Conservation (phyloP, 306 rosid species). For the Cucumis hystrix region DNA sequence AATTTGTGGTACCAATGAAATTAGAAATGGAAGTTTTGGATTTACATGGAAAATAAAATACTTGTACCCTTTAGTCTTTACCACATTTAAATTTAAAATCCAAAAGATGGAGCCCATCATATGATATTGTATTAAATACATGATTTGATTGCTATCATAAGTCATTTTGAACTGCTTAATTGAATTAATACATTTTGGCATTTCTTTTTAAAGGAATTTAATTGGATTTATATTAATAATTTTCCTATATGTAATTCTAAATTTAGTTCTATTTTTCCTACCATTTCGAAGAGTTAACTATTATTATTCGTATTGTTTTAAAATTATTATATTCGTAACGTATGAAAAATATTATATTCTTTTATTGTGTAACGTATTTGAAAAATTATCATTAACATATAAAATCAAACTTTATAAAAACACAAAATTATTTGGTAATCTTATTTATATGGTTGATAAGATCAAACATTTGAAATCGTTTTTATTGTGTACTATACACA, state of each 20-base stretch:
- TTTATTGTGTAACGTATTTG: too few relatives aligned
- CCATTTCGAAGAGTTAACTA: too few relatives aligned
- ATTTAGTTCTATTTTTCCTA: too few relatives aligned
- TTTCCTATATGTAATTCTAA: too few relatives aligned
- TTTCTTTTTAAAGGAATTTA: neutral
- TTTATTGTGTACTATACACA: too few relatives aligned
- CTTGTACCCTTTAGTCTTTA: neutral
- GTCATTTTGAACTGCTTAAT: neutral
- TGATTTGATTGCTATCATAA: neutral
- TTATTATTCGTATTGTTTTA: too few relatives aligned
- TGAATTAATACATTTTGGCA: neutral
- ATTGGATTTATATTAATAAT: too few relatives aligned
- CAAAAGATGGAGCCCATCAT: neutral
- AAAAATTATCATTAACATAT: neutral
- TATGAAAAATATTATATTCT: too few relatives aligned
- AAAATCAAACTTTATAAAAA: neutral
- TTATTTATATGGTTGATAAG: neutral
- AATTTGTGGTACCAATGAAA: neutral
- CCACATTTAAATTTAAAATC: neutral
- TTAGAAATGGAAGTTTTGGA: neutral
- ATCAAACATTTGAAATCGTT: neutral
- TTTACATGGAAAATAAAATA: neutral
- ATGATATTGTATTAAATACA: neutral
- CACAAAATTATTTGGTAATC: neutral
- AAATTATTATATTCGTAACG: too few relatives aligned